phyloP scores from a whole-genome alignment of 139 green algal species.

The Coccomyxa sp. region DNA sequence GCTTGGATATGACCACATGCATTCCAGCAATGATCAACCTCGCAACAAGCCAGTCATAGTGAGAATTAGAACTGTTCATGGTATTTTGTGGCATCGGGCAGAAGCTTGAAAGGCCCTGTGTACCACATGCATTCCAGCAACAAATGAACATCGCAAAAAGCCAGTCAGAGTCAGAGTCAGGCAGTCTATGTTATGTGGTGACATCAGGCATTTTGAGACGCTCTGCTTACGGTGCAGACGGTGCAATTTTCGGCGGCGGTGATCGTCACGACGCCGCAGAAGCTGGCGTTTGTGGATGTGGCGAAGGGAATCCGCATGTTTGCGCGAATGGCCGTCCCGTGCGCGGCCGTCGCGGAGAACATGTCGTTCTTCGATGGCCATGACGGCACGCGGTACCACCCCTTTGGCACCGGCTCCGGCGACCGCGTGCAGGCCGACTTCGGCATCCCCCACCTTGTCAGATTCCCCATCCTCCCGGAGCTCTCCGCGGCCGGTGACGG shows the following conservation, averaged over 20 bases:
- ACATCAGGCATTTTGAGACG: too few relatives aligned
- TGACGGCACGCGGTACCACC: conserved; percentile 73
- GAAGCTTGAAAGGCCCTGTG: too few relatives aligned
- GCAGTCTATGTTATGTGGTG: too few relatives aligned
- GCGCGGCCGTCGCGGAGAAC: conserved; percentile 98
- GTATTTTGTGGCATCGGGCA: too few relatives aligned
- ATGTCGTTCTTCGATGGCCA: conserved; percentile 95
- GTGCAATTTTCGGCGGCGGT: conserved; percentile 91
- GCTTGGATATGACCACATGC: too few relatives aligned
- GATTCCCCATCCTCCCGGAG: conserved; percentile 88
- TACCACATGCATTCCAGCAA: too few relatives aligned
- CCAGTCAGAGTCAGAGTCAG: too few relatives aligned
- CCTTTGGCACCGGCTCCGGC: conserved; percentile 73
- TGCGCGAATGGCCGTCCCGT: conserved; percentile 87
- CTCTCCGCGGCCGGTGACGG: conserved; percentile 87
- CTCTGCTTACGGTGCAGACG: conserved; percentile 32
- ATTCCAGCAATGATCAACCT: too few relatives aligned
- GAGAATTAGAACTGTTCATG: too few relatives aligned
- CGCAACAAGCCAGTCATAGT: too few relatives aligned
- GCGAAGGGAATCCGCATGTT: conserved; percentile 99
- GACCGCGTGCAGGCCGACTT: conserved; percentile 82
- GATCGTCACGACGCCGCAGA: conserved; percentile 98
- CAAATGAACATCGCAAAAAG: too few relatives aligned
- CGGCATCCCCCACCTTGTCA: conserved; percentile 87
- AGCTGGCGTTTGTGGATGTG: conserved; percentile 98